Evolutionary conservation across 768 basidiomycete genomes (phyloP).

Genomic region (Russula earlei): DNA sequence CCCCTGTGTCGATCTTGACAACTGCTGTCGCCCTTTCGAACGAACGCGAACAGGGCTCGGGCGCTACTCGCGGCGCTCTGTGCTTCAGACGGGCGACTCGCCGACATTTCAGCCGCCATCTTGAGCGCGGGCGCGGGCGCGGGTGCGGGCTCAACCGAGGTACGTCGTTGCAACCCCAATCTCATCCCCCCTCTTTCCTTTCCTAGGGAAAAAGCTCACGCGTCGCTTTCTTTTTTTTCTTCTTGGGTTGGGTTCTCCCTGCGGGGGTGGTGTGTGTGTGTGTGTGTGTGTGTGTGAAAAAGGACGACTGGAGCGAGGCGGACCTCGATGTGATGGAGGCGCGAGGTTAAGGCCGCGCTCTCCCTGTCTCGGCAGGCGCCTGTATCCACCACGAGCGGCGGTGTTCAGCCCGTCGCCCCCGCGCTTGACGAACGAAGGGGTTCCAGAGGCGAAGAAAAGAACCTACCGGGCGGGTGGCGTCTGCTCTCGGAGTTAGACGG

Average conservation of each 20-base stretch:
- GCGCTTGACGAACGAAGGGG: not conserved
- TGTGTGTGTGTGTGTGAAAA: too few species aligned
- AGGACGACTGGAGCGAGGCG: conserved; percentile 34
- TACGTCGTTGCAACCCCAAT: too few species aligned
- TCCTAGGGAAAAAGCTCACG: too few species aligned
- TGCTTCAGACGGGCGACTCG: conserved; percentile 29
- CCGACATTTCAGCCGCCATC: conserved; percentile 1
- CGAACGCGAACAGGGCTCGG: conserved; percentile 21
- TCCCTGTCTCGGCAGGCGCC: not conserved
- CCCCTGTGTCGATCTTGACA: too few species aligned
- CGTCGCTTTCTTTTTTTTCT: too few species aligned
- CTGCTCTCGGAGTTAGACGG: conserved; percentile 31
- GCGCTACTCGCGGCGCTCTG: conserved; percentile 36
- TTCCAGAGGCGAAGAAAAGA: not conserved
- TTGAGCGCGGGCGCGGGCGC: too few species aligned
- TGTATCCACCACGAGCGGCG: not conserved
- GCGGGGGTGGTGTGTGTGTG: too few species aligned
- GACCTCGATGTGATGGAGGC: conserved; percentile 44
- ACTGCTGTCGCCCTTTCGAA: not conserved
- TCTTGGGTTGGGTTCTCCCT: too few species aligned
- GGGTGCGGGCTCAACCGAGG: too few species aligned
- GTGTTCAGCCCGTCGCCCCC: not conserved
- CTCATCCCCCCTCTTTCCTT: too few species aligned
- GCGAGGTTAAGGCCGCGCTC: conserved; percentile 1
- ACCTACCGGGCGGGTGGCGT: conserved; percentile 44